Evolutionary conservation across 2,329 filamentous ascomycete genomes (phyloP).

Genomic region (Fusarium mundagurra): DNA sequence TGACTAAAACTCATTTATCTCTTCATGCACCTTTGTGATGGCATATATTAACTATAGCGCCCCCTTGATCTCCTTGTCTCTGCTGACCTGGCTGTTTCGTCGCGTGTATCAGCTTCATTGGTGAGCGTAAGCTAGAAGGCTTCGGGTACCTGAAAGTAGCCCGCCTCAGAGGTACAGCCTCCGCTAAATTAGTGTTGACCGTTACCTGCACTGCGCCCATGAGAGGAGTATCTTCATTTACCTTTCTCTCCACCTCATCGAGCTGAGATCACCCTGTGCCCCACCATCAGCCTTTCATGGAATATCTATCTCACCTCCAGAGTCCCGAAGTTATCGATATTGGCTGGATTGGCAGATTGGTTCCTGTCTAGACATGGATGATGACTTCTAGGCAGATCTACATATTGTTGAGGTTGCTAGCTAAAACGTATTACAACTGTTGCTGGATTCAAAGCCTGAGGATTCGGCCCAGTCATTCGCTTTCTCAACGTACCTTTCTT

Average conservation of each 20-base stretch:
- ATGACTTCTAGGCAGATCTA: neutral
- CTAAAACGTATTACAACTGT: neutral
- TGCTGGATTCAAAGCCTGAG: neutral
- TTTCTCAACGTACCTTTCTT: neutral
- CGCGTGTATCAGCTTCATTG: constrained; percentile 36
- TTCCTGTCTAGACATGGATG: constrained; percentile 13
- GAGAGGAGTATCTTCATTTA: constrained; percentile 30
- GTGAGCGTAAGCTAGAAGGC: constrained; percentile 2
- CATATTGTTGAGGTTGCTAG: constrained; percentile 23
- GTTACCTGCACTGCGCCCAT: constrained; percentile 9
- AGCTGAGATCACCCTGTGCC: constrained; percentile 31
- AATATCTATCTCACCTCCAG: neutral
- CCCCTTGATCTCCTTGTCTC: constrained; percentile 4
- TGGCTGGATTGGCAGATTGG: constrained; percentile 8
- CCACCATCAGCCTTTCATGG: constrained; percentile 19
- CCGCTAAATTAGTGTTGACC: constrained; percentile 10
- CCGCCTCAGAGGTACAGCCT: constrained; percentile 8
- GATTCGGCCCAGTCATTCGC: neutral
- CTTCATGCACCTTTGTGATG: constrained; percentile 1
- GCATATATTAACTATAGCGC: constrained; percentile 4
- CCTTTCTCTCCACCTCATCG: constrained; percentile 25
- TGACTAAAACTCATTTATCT: neutral
- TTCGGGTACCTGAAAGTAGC: constrained; percentile 22
- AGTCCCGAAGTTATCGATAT: constrained; percentile 16
- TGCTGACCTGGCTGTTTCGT: constrained; percentile 31